Evolutionary conservation across 345 rosid species (phyloP), one percentile per base, ranked within the genome.

Genomic region (Euphorbia pulcherrima): DNA sequence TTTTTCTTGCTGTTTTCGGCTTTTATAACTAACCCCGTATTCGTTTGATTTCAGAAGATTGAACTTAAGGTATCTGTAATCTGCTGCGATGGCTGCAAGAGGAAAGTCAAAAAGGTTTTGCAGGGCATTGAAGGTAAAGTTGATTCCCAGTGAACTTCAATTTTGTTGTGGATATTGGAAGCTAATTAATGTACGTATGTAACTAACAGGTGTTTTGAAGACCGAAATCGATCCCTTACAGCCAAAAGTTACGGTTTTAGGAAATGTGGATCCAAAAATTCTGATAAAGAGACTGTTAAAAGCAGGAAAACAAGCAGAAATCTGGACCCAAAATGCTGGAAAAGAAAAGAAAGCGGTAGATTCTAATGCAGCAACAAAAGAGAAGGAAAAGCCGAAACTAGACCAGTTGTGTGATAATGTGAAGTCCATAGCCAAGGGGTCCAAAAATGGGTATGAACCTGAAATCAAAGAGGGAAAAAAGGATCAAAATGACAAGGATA

Each of bases 71-170:
- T 84, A 11, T 68, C 78, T 37, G 81, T 83, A 18, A 77, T 75
- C 75, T 86, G 90, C 80, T 86, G 90, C 24, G 90, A 83, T 53
- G 90, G 88, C 23, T 86, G 90, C 82, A 86, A 83, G 80, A 83
- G 72, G 79, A 86, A 82, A 67, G 90, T 86, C 20, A 86, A 73
- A 75, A 86, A 83, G 81, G 70, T 64, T 3, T 65, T 86, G 48
- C 86, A 62, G 60, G 60, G 76, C 0, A 65, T 84, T 26, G 86
- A 86, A 80, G 90, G 90, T 84, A 78, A 7, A 7, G 7, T 41
- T 41, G 47, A 9, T 41, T 6, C 14, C 11, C 12, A 6, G 16
- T 44, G 18, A 44, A 44, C 13, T 44, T 44, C 1, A 44, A 1
- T 33, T 33, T 33, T 33, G 37, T 33, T 2, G 47, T 6, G 13